Conservation (phyloP, 108 stramenopile species). For the Fistulifera solaris region DNA sequence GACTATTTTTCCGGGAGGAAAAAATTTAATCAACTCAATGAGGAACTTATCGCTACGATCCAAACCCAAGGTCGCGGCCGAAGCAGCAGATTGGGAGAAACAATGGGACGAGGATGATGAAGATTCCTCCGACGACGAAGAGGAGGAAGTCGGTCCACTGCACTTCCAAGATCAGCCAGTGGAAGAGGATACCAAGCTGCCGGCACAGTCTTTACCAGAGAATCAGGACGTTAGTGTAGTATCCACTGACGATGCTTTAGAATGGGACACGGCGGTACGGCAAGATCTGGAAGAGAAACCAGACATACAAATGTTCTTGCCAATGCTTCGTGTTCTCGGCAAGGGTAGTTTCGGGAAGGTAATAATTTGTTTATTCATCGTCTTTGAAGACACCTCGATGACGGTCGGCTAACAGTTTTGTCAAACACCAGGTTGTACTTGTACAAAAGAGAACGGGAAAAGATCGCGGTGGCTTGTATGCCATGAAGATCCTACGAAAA, state of each 20-base stretch:
- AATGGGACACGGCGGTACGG: constrained; percentile 27
- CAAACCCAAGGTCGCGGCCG: background rate
- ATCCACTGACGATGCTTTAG: constrained; percentile 16
- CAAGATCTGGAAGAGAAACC: constrained; percentile 33
- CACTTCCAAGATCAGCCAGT: constrained; percentile 6
- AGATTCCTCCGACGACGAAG: constrained; percentile 22
- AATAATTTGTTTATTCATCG: constrained; percentile 8
- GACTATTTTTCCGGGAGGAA: too few species aligned
- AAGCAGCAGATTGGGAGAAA: constrained; percentile 35
- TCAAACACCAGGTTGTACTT: constrained; percentile 57
- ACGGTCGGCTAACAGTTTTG: constrained; percentile 2
- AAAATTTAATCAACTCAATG: constrained; percentile 31
- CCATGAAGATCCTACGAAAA: constrained; percentile 98
- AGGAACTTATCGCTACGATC: constrained; percentile 21
- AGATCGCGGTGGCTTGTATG: constrained; percentile 76
- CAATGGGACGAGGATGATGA: constrained; percentile 37
- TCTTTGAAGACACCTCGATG: background rate
- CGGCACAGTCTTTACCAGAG: background rate
- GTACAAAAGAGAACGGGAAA: constrained; percentile 74
- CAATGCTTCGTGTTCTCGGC: constrained; percentile 78
- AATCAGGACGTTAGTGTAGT: background rate
- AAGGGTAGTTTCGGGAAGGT: constrained; percentile 89
- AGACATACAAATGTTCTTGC: constrained; percentile 75
- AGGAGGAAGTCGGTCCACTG: constrained; percentile 17
- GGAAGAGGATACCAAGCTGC: background rate